Conservation (phyloP, 371 early-diverging fungal species). For the Zychaea mexicana region DNA sequence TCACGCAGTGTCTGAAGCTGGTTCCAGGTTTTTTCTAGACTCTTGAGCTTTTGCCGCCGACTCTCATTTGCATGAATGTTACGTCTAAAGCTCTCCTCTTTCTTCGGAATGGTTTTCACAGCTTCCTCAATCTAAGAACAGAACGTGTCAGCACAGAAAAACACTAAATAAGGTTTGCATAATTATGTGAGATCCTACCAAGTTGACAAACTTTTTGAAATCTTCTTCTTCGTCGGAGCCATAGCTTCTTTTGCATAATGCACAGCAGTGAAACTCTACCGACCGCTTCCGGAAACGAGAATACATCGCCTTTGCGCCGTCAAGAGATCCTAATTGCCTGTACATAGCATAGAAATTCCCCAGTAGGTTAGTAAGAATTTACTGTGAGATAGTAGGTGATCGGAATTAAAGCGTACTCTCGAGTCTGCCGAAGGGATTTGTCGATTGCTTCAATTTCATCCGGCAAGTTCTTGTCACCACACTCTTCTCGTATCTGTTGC, state of each 20-base stretch:
- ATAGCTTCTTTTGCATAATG: slow-evolving; percentile 74
- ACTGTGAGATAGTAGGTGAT: neutral
- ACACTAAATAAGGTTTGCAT: no score
- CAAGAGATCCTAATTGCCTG: slow-evolving; percentile 22
- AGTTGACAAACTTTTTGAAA: slow-evolving; percentile 48
- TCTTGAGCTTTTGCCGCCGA: slow-evolving; percentile 37
- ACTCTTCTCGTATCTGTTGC: slow-evolving; percentile 16
- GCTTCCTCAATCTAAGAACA: slow-evolving; percentile 32
- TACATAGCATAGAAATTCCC: neutral
- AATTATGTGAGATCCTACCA: slow-evolving; percentile 51
- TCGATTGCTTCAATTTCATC: slow-evolving; percentile 22
- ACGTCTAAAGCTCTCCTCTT: slow-evolving; percentile 34
- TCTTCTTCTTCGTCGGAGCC: slow-evolving; percentile 51
- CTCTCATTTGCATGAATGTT: neutral
- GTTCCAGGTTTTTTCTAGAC: slow-evolving; percentile 45
- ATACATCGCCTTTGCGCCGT: slow-evolving; percentile 63
- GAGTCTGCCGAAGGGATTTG: slow-evolving; percentile 8
- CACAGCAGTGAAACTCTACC: slow-evolving; percentile 58
- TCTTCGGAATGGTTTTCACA: slow-evolving; percentile 48
- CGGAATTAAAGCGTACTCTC: slow-evolving; percentile 43
- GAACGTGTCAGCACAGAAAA: neutral
- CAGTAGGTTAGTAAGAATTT: no score
- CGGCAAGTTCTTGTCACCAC: slow-evolving; percentile 26
- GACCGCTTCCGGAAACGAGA: slow-evolving; percentile 54
- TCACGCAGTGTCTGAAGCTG: slow-evolving; percentile 32